Conservation (phyloP, 2,329 filamentous ascomycete genomes). For the Neoascochyta sp. region DNA sequence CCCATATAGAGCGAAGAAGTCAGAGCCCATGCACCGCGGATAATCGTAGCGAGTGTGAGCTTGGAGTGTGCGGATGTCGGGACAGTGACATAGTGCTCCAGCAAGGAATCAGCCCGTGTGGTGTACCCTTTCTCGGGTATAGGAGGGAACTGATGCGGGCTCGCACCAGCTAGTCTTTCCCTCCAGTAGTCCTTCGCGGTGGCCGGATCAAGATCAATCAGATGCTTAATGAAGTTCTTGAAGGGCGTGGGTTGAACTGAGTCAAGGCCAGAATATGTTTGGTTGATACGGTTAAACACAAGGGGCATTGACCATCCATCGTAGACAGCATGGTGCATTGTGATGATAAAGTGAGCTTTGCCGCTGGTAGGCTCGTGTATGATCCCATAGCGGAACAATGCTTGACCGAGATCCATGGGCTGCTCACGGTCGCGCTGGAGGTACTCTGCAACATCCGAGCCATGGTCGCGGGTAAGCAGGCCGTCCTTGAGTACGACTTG, state of each 20-base stretch:
- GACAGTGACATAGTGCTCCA: slow-evolving; percentile 46
- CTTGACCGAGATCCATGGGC: slow-evolving; percentile 40
- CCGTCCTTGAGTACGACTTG: slow-evolving; percentile 38
- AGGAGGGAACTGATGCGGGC: slow-evolving; percentile 49
- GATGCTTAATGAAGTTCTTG: slow-evolving; percentile 49
- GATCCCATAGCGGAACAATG: slow-evolving; percentile 39
- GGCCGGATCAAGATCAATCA: slow-evolving; percentile 42
- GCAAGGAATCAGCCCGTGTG: slow-evolving; percentile 49
- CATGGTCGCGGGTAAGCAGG: slow-evolving; percentile 28
- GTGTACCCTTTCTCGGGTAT: slow-evolving; percentile 47
- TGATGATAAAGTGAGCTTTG: slow-evolving; percentile 46
- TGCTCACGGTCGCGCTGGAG: slow-evolving; percentile 33
- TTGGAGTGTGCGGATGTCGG: slow-evolving; percentile 34
- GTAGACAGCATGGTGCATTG: slow-evolving; percentile 52
- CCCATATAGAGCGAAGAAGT: slow-evolving; percentile 55
- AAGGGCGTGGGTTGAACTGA: slow-evolving; percentile 35
- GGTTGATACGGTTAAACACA: slow-evolving; percentile 34
- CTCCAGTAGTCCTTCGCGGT: slow-evolving; percentile 49
- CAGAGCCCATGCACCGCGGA: slow-evolving; percentile 60
- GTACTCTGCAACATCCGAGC: slow-evolving; percentile 28
- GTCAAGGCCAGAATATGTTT: slow-evolving; percentile 26
- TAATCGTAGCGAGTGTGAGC: slow-evolving; percentile 49
- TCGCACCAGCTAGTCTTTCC: slow-evolving; percentile 44
- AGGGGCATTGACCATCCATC: slow-evolving; percentile 47
- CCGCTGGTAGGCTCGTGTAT: slow-evolving; percentile 19